These are phyloP conservation scores for Gossypium lobatum DNA, from an alignment of 441 rosid genomes.

Conservation along the genomic window DNA sequence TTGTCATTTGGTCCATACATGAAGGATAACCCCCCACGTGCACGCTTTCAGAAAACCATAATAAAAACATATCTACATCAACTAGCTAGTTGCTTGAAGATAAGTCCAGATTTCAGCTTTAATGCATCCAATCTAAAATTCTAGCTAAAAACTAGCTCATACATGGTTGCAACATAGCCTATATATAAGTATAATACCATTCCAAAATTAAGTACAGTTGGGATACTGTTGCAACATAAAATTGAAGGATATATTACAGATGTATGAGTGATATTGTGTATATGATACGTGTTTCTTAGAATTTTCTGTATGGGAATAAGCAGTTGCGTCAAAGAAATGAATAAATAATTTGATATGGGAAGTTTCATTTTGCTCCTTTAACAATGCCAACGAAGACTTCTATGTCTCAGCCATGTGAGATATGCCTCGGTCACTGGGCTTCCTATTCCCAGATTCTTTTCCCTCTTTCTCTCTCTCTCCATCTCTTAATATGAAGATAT, in stretches of 20 bases:
- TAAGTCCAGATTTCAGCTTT: background rate
- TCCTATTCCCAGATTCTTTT: slow-evolving; percentile 22
- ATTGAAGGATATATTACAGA: background rate
- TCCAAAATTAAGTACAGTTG: background rate
- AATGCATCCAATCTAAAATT: background rate
- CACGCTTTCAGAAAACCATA: background rate
- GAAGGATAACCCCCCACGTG: slow-evolving; percentile 7
- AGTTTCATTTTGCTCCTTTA: slow-evolving; percentile 22
- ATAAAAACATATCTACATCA: background rate
- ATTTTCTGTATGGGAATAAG: background rate
- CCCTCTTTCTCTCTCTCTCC: slow-evolving; percentile 7
- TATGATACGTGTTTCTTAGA: background rate
- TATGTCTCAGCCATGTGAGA: slow-evolving; percentile 43
- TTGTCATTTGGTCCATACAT: slow-evolving; percentile 6
- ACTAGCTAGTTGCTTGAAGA: background rate
- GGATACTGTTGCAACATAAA: background rate
- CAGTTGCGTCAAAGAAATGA: slow-evolving; percentile 2
- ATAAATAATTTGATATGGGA: slow-evolving; percentile 3
- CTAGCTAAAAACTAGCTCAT: background rate
- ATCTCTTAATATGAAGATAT: slow-evolving; percentile 6
- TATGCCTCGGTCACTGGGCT: slow-evolving; percentile 46
- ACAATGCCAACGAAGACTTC: slow-evolving; percentile 32
- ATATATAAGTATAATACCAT: background rate
- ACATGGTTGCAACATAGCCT: background rate
- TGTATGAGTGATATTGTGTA: background rate